Percentiles rank a stretch among this genome's conserved stretches.
phyloP scores from a whole-genome alignment of 2,329 filamentous ascomycete genomes.

The Waltergamsia citrina region DNA sequence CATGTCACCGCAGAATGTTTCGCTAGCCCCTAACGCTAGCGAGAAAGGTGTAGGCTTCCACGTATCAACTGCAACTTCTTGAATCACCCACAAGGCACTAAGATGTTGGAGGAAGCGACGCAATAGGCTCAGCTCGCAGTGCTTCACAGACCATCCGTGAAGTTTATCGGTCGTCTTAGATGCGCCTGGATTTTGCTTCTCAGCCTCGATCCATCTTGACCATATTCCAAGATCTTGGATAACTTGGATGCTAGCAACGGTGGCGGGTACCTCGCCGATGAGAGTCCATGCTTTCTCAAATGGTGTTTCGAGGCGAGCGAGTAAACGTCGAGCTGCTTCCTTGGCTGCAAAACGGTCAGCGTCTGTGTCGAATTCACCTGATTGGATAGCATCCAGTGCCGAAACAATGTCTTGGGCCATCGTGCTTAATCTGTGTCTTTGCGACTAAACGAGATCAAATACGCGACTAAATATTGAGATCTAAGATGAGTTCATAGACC shows the following conservation, averaged over 20 bases:
- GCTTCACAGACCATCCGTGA: slow-evolving; percentile 12
- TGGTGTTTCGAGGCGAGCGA: slow-evolving; percentile 18
- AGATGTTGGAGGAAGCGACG: slow-evolving; percentile 19
- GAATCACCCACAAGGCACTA: slow-evolving; percentile 17
- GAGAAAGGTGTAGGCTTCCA: slow-evolving; percentile 21
- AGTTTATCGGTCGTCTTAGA: slow-evolving; percentile 17
- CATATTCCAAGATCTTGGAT: slow-evolving; percentile 19
- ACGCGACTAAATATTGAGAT: too few species aligned
- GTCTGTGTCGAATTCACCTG: slow-evolving; percentile 5
- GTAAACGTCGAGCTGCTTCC: slow-evolving; percentile 15
- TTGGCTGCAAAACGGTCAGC: slow-evolving; percentile 8
- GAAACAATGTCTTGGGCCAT: slow-evolving; percentile 2
- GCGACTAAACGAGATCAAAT: too few species aligned
- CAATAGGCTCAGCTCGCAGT: slow-evolving; percentile 16
- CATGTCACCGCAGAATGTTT: slow-evolving; percentile 16
- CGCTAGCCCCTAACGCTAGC: slow-evolving; percentile 17
- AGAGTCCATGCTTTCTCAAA: slow-evolving; percentile 20
- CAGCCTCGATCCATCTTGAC: slow-evolving; percentile 16
- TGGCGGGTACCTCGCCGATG: slow-evolving; percentile 17
- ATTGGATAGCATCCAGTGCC: slow-evolving; percentile 2
- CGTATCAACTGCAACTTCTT: slow-evolving; percentile 16
- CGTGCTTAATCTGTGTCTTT: too few species aligned
- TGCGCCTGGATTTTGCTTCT: slow-evolving; percentile 9
- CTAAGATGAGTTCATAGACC: too few species aligned
- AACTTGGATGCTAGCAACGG: slow-evolving; percentile 17